Conservation (phyloP, 2,329 filamentous ascomycete species). For the Trichoderma simmonsii region DNA sequence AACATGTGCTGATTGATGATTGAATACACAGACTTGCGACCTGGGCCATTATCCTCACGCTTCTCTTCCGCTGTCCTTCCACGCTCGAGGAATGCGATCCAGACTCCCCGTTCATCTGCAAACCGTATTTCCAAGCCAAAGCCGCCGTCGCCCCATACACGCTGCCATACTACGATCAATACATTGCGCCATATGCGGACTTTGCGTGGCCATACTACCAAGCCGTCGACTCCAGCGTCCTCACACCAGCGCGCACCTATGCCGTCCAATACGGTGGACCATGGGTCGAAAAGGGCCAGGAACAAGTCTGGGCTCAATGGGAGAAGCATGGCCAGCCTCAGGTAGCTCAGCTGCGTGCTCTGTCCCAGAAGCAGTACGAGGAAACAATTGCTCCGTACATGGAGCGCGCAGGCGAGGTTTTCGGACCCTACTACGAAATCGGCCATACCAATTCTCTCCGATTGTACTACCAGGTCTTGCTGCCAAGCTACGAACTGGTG, state of each 20-base stretch:
- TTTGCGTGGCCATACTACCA: conserved; percentile 72
- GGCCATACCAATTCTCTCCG: conserved; percentile 61
- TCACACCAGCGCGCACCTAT: conserved; percentile 65
- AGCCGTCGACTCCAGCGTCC: conserved; percentile 58
- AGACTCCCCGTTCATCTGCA: conserved; percentile 73
- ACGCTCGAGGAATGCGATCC: conserved; percentile 65
- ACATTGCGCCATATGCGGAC: conserved; percentile 80
- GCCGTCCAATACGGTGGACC: conserved; percentile 74
- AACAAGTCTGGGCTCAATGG: conserved; percentile 72
- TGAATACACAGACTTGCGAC: conserved; percentile 60
- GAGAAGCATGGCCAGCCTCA: conserved; percentile 73
- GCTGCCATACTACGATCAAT: conserved; percentile 79
- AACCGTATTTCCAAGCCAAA: conserved; percentile 71
- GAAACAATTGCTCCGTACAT: conserved; percentile 71
- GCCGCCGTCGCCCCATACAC: conserved; percentile 67
- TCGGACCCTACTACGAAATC: conserved; percentile 71
- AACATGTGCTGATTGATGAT: background rate
- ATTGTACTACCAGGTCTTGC: conserved; percentile 67
- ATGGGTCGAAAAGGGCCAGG: conserved; percentile 62
- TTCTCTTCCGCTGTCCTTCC: conserved; percentile 79
- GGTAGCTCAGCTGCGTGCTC: conserved; percentile 60
- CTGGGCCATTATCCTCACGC: conserved; percentile 81
- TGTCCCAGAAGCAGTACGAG: conserved; percentile 66
- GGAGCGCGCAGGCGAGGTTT: conserved; percentile 51
- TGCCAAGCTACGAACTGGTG: conserved; percentile 72